A percentile compares a stretch with the other conserved stretches of the same genome.
These are phyloP conservation scores for Aspergillus cavernicola DNA, from an alignment of 495 filamentous ascomycete genomes.

Conservation along the genomic window DNA sequence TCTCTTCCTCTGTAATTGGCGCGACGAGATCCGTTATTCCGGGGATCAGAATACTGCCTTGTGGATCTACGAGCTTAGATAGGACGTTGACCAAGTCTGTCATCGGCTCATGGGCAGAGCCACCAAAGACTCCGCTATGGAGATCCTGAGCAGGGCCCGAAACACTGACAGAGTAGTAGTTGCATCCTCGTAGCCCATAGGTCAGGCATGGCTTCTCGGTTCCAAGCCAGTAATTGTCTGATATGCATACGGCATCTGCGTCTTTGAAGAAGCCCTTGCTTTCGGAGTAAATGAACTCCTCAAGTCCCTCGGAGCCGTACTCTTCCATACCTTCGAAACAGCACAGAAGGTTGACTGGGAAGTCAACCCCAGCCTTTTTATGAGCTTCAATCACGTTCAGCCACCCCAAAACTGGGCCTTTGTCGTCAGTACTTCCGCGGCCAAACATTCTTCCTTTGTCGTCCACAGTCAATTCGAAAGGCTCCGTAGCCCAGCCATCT, in stretches of 20 bases:
- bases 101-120: slow-evolving; percentile 96
- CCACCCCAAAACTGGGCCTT: slow-evolving; percentile 97
- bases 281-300: slow-evolving; percentile 88
- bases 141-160: slow-evolving; percentile 89
- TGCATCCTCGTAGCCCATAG: slow-evolving; percentile 96
- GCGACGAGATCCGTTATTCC: slow-evolving; percentile 90
- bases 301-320: slow-evolving; percentile 93
- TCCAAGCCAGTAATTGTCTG: slow-evolving; percentile 99
- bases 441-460: slow-evolving; percentile 92
- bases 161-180: slow-evolving; percentile 88
- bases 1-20: slow-evolving; percentile 80
- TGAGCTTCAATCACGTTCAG: slow-evolving; percentile 97
- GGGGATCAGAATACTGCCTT: slow-evolving; percentile 86
- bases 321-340: slow-evolving; percentile 99
- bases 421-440: slow-evolving; percentile 94
- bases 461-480: slow-evolving; percentile 86
- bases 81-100: slow-evolving; percentile 85
- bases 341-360: slow-evolving; percentile 98
- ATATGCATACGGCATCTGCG: slow-evolving; percentile 95
- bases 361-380: slow-evolving; percentile 85
- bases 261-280: slow-evolving; percentile 90
- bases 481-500: slow-evolving; percentile 96
- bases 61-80: slow-evolving; percentile 75
- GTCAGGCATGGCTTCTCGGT: slow-evolving; percentile 97
- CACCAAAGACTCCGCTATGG: slow-evolving; percentile 94